These are phyloP conservation scores for Physaria fendleri DNA, from an alignment of 345 rosid species.

Conservation along the genomic window DNA sequence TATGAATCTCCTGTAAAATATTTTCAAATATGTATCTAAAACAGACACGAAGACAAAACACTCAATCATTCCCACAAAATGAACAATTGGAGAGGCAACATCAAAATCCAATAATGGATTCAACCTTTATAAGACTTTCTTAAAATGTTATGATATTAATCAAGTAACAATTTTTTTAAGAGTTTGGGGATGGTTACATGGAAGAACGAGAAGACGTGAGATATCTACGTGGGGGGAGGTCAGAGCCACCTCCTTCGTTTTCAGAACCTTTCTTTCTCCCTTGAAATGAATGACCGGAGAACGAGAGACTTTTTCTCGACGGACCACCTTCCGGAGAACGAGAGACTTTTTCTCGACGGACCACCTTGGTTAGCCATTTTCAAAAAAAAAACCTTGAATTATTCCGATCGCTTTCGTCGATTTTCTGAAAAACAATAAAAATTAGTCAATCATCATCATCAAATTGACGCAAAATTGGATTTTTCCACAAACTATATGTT, in stretches of 20 bases:
- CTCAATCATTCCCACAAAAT: background rate
- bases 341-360: constrained; percentile 57
- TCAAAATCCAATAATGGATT: background rate
- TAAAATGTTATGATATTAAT: background rate
- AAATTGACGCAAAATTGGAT: too few relatives aligned
- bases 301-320: constrained; percentile 55
- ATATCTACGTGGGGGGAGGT: constrained; percentile 45
- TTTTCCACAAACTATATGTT: too few relatives aligned
- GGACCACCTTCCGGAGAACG: constrained; percentile 54
- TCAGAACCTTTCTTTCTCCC: constrained; percentile 54
- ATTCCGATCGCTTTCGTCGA: background rate
- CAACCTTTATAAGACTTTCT: background rate
- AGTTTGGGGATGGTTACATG: constrained; percentile 34
- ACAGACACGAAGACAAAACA: background rate
- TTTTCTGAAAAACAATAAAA: constrained; percentile 1
- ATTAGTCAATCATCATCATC: constrained; percentile 6
- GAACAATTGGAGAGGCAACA: background rate
- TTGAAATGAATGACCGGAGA: constrained; percentile 33
- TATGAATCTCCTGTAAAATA: background rate
- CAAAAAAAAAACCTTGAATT: background rate
- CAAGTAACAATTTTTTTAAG: background rate
- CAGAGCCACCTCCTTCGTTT: constrained; percentile 38
- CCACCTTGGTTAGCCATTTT: constrained; percentile 69
- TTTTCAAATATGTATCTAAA: background rate
- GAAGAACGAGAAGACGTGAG: constrained; percentile 56